phyloP scores from a whole-genome alignment of 78 protist genomes.

The Anaeramoeba flamelloides region DNA sequence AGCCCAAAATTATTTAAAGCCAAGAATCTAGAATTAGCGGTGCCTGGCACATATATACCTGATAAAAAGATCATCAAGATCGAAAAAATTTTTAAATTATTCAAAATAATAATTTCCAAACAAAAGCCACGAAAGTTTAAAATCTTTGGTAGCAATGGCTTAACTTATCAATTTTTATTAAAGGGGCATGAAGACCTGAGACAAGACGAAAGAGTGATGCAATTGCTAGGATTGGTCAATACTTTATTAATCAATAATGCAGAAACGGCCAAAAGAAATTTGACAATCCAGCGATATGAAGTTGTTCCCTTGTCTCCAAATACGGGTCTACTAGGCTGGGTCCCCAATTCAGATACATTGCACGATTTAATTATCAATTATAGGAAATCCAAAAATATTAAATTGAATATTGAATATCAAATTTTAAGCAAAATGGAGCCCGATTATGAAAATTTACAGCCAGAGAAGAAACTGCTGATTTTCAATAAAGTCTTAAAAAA shows the following conservation, averaged over 20 bases:
- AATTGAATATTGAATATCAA: constrained; percentile 9
- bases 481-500: constrained; percentile 63
- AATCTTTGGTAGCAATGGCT: neutral
- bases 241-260: neutral
- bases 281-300: constrained; percentile 45
- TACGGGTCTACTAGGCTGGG: constrained; percentile 81
- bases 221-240: neutral
- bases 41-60: constrained; percentile 77
- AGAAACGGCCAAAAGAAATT: neutral
- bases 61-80: neutral
- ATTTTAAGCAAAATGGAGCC: constrained; percentile 18
- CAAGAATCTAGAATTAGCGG: constrained; percentile 67
- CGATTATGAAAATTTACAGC: constrained; percentile 69
- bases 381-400: constrained; percentile 2
- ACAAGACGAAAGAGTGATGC: neutral
- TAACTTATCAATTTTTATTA: neutral
- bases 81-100: neutral
- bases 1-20: constrained; percentile 49
- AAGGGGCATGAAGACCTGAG: constrained; percentile 1
- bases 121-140: neutral
- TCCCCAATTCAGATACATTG: constrained; percentile 27
- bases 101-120: neutral
- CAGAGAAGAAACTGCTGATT: constrained; percentile 78
- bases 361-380: constrained; percentile 12
- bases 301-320: constrained; percentile 63